Evolutionary conservation across 371 early-diverging fungal species (phyloP).

Genomic region (Rhizopus sp.): DNA sequence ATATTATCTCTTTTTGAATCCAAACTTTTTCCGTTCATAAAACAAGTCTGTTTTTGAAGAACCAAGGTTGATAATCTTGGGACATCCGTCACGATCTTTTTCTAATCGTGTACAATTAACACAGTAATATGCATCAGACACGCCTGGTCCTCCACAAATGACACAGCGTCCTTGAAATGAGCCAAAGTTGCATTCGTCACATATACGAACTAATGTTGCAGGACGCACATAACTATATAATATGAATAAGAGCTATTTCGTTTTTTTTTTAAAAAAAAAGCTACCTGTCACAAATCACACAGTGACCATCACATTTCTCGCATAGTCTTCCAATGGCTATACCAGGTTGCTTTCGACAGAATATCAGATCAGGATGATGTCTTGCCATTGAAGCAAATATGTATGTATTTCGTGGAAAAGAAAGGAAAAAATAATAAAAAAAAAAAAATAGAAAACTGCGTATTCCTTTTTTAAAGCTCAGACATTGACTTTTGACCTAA

Average conservation of each 20-base stretch:
- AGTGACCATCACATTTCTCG: slow-evolving; percentile 94
- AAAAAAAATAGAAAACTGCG: slow-evolving; percentile 8
- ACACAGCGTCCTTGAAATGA: slow-evolving; percentile 91
- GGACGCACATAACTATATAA: slow-evolving; percentile 77
- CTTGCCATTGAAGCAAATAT: slow-evolving; percentile 63
- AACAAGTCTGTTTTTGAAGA: slow-evolving; percentile 86
- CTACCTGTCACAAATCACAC: slow-evolving; percentile 95
- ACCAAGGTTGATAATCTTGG: slow-evolving; percentile 92
- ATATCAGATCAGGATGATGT: slow-evolving; percentile 93
- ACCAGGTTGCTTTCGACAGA: slow-evolving; percentile 95
- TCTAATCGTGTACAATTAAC: slow-evolving; percentile 89
- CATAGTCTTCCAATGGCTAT: slow-evolving; percentile 96
- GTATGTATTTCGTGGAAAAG: too few relatives aligned
- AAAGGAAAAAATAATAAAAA: slow-evolving; percentile 8
- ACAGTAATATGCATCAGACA: slow-evolving; percentile 97
- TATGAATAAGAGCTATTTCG: background rate
- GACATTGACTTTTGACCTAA: background rate
- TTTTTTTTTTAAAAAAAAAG: too few relatives aligned
- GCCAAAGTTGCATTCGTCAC: slow-evolving; percentile 97
- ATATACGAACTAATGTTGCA: slow-evolving; percentile 86
- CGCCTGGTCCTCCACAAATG: slow-evolving; percentile 89
- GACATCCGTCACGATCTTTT: slow-evolving; percentile 97
- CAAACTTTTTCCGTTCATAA: slow-evolving; percentile 95
- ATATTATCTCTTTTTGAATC: slow-evolving; percentile 66
- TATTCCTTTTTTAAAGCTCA: background rate